Evolutionary conservation across 495 filamentous ascomycete species (phyloP), one percentile per base, ranked within the genome.

Genomic region (Halenospora varia): DNA sequence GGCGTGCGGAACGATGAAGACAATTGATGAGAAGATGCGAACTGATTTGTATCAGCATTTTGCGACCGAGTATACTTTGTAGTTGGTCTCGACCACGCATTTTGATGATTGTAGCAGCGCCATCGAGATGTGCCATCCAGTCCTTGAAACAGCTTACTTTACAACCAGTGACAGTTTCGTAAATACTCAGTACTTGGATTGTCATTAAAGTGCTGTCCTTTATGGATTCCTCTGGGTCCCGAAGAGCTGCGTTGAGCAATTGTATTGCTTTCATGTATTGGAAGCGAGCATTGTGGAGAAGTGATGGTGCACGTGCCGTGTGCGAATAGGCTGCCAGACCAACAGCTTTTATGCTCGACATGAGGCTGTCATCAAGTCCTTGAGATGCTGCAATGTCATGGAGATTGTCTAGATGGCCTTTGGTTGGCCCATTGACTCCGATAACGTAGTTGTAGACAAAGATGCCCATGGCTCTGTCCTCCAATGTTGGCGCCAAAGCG

Each of bases 201-300:
- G 83, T 75, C 18, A 84, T 76, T 62, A 88, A 76, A 4, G 84
- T 85, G 48, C 72, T 73, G 65, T 88, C 84, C 41, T 80, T 77
- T 61, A 75, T 78, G 35, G 79, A 82, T 46, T 83, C 75, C 11
- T 66, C 69, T 1, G 77, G 73, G 56, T 81, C 70, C 51, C 70
- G 62, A 11, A 88, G 67, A 19, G 85, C 84, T 24, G 69, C 63
- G 53, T 81, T 85, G 3, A 78, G 68, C 17, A 73, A 60, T 29
- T 71, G 68, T 23, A 83, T 57, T 0, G 78, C 80, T 26, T 66
- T 70, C 4, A 72, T 67, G 65, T 83, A 82, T 64, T 78, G 76
- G 50, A 67, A 68, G 39, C 68, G 72, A 18, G 81, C 77, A 19
- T 70, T 61, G 1, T 68, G 60, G 55, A 70, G 65, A 29, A 82